Conservation (phyloP, 2,329 filamentous ascomycete species). For the Fusarium coffeatum region DNA sequence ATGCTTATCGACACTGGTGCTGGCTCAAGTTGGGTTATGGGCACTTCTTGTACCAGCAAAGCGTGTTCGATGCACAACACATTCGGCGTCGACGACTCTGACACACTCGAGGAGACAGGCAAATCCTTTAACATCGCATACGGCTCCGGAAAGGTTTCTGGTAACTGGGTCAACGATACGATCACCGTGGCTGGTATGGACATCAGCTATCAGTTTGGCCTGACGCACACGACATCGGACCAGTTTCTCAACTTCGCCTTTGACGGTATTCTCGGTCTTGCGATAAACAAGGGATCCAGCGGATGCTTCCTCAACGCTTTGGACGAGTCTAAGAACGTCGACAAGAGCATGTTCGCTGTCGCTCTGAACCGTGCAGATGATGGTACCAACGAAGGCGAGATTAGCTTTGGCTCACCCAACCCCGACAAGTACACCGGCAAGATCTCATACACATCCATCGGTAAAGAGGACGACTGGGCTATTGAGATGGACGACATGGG, state of each 20-base stretch:
- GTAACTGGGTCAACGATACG: constrained; percentile 73
- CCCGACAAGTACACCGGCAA: constrained; percentile 73
- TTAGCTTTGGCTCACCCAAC: constrained; percentile 81
- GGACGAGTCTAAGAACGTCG: constrained; percentile 64
- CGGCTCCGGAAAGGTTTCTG: constrained; percentile 79
- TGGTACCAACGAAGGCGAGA: constrained; percentile 75
- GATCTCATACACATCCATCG: constrained; percentile 72
- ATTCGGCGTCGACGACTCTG: constrained; percentile 75
- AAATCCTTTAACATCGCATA: constrained; percentile 76
- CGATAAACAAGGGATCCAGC: constrained; percentile 68
- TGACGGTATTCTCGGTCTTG: constrained; percentile 87
- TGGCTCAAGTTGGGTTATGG: constrained; percentile 86
- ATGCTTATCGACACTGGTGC: constrained; percentile 76
- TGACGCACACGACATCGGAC: constrained; percentile 76
- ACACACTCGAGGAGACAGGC: constrained; percentile 65
- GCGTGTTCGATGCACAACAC: constrained; percentile 77
- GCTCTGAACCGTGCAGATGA: constrained; percentile 76
- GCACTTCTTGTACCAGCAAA: constrained; percentile 71
- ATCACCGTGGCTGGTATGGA: constrained; percentile 74
- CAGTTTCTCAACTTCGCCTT: constrained; percentile 85
- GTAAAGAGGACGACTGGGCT: constrained; percentile 74
- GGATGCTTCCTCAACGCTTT: constrained; percentile 77
- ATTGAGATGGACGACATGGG: constrained; percentile 75
- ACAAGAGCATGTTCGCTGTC: constrained; percentile 75
- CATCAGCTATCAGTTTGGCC: constrained; percentile 75